A percentile compares a stretch with the other conserved stretches of the same genome.
Evolutionary conservation across 495 filamentous ascomycete species (phyloP).

Genomic region (Penicillium soppii): DNA sequence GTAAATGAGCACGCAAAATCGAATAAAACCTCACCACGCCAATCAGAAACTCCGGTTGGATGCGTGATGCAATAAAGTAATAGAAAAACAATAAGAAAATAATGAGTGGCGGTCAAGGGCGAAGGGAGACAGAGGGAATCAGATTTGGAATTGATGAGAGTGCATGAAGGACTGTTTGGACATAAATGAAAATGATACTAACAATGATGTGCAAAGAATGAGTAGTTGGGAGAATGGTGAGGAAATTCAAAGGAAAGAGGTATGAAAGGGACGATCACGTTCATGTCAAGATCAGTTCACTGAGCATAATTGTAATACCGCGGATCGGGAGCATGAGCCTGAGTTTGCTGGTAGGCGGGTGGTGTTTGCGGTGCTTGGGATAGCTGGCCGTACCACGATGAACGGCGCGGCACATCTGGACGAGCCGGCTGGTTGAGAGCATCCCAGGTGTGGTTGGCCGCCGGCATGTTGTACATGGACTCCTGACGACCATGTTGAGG

Average conservation of each 20-base stretch:
- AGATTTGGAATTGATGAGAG: background rate
- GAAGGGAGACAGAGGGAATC: background rate
- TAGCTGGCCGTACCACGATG: constrained; percentile 42
- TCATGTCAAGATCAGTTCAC: constrained; percentile 19
- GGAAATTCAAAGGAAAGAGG: background rate
- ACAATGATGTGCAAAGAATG: constrained; percentile 3
- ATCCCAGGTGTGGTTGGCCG: constrained; percentile 45
- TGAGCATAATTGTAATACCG: constrained; percentile 27
- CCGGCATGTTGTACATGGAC: constrained; percentile 40
- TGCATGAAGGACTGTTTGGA: background rate
- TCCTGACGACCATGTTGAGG: constrained; percentile 16
- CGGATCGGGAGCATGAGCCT: constrained; percentile 25
- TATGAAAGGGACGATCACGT: background rate
- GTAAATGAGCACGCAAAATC: constrained; percentile 8
- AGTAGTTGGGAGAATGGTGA: background rate
- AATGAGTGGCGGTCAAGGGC: background rate
- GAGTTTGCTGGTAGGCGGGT: constrained; percentile 29
- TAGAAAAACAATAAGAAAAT: background rate
- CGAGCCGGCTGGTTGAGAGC: constrained; percentile 36
- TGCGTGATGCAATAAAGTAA: constrained; percentile 20
- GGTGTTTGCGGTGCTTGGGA: constrained; percentile 21
- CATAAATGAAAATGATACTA: background rate
- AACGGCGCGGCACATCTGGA: constrained; percentile 37
- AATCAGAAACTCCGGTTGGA: constrained; percentile 26
- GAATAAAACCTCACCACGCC: constrained; percentile 11